Base-by-base conservation (phyloP, 352 stramenopile genomes). In the Pythium apleroticum region DNA sequence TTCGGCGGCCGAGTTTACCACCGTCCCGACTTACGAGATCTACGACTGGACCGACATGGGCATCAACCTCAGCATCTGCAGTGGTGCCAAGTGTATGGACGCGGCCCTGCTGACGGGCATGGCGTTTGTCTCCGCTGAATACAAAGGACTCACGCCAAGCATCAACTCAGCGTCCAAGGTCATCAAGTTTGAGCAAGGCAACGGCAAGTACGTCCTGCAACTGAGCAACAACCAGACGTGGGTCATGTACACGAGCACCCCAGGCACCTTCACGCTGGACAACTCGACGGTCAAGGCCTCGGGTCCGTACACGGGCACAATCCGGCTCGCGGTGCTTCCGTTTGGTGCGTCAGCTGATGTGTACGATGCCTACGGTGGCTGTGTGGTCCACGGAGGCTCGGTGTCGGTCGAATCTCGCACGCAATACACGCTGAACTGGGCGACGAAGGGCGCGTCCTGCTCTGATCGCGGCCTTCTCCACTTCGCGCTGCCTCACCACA, bases 161-260 rank as follows among this genome's bases (percentile, higher is more conserved):
- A 75, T 91, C 58, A 65, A 74, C 24, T 80, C 78, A 0, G 77
- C 79, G 25, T 73, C 82, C 61, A 74, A 75, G 33, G 80, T 92
- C 57, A 76, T 69, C 3, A 72, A 68, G 41, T 60, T 86, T 15
- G 52, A 71, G 48, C 45, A 78, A 30, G 56, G 60, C 7, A 57
- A 75, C 9, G 76, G 74, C 57, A 91, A 90, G 67, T 87, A 86
- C 37, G 58, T 85, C 22, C 59, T 90, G 14, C 56, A 84, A 45
- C 64, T 91, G 31, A 75, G 76, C 67, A 93, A 90, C 69, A 83
- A 72, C 17, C 81, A 90, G 63, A 88, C 72, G 31, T 93, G 85
- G 85, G 78, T 93, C n/a, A 53, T 93, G 33, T 93, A 88, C 58
- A 60, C 80, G 1, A 85, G 72, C 31, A 69, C 77, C 46, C 67